A percentile compares a stretch with the other conserved stretches of the same genome.
Evolutionary conservation across 2,329 filamentous ascomycete species (phyloP).

Genomic region (Penicillium sp.): DNA sequence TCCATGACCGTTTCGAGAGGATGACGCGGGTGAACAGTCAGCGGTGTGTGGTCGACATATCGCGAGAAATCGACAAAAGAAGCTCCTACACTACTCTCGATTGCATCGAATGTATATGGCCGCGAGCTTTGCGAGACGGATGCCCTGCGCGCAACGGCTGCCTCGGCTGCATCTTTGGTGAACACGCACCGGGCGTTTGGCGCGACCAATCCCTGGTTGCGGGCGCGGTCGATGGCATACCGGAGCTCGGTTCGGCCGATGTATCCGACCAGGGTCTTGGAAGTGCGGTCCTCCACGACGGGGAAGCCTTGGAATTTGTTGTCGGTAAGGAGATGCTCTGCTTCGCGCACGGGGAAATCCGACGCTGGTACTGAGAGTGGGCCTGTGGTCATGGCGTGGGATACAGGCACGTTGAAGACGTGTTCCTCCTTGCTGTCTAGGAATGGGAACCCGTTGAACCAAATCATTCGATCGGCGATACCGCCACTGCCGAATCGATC

Average conservation of each 20-base stretch:
- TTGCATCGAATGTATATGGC: constrained; percentile 59
- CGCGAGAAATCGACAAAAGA: constrained; percentile 73
- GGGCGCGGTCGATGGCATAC: constrained; percentile 81
- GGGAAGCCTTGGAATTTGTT: constrained; percentile 92
- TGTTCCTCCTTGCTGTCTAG: constrained; percentile 97
- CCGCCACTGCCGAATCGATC: constrained; percentile 92
- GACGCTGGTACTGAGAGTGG: constrained; percentile 70
- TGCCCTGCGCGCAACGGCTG: constrained; percentile 30
- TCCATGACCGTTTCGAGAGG: constrained; percentile 98
- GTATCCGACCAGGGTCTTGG: constrained; percentile 78
- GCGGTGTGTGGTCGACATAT: constrained; percentile 84
- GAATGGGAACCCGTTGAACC: constrained; percentile 96
- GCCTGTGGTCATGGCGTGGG: constrained; percentile 78
- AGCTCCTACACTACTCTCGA: constrained; percentile 55
- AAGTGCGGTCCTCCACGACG: constrained; percentile 70
- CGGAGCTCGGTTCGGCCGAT: constrained; percentile 88
- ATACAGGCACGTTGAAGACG: constrained; percentile 91
- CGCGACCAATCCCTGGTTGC: constrained; percentile 64
- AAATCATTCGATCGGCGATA: constrained; percentile 97
- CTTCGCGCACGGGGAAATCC: constrained; percentile 70
- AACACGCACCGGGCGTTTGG: constrained; percentile 73
- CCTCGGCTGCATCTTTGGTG: constrained; percentile 49
- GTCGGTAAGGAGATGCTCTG: constrained; percentile 72
- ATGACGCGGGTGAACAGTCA: constrained; percentile 85
- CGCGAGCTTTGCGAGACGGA: constrained; percentile 23